phyloP scores from a whole-genome alignment of 2,329 filamentous ascomycete genomes.

The Plenodomus tracheiphilus region DNA sequence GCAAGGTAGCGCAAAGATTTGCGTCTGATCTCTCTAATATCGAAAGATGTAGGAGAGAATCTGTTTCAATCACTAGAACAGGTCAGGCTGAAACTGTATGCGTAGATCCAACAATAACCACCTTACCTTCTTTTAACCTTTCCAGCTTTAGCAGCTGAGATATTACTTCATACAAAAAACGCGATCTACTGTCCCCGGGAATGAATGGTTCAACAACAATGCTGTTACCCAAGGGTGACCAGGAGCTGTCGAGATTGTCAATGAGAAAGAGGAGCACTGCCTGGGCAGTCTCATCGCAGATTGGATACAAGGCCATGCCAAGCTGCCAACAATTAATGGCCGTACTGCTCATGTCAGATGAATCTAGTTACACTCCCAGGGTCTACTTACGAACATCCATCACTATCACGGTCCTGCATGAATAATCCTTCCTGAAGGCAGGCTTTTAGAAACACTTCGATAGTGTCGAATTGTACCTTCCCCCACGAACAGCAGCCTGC shows the following conservation, averaged over 20 bases:
- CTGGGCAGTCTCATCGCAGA: too few relatives aligned
- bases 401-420: neutral
- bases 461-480: too few relatives aligned
- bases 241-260: too few relatives aligned
- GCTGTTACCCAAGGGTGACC: too few relatives aligned
- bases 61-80: neutral
- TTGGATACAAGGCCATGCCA: too few relatives aligned
- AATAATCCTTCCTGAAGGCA: neutral
- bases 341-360: neutral
- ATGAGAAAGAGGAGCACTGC: too few relatives aligned
- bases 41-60: neutral
- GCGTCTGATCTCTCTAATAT: neutral
- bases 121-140: neutral
- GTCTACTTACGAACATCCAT: neutral
- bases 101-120: neutral
- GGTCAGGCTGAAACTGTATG: neutral
- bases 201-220: too few relatives aligned
- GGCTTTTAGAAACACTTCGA: neutral
- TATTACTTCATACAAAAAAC: too few relatives aligned
- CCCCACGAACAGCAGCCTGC: too few relatives aligned
- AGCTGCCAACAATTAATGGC: too few relatives aligned
- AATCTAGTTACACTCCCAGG: neutral
- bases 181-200: too few relatives aligned
- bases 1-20: neutral
- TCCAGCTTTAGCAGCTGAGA: neutral